Evolutionary conservation across 1,139 yeast species (phyloP), one percentile per base, ranked within the genome.

Genomic region (Kodamaea fungicola): DNA sequence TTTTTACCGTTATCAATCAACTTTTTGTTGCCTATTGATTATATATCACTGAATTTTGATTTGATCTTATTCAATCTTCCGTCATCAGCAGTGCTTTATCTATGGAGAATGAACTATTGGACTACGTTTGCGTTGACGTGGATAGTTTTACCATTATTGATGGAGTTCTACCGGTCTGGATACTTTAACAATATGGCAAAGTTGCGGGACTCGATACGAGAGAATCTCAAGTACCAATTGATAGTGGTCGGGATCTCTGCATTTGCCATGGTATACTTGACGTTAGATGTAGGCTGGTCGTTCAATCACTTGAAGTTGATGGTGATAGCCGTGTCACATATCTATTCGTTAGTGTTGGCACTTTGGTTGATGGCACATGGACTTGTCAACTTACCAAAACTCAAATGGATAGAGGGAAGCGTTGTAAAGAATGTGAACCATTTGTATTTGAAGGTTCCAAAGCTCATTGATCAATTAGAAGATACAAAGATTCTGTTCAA

Each of bases 291-390:
- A 7, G 88, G 90, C 3, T 67, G 85, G 34, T 67, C 77, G 3
- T 61, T 78, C 41, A 57, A 59, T 33, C 77, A 82, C 33, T 62
- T 86, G 52, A 83, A 82, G 54, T 71, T 82, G 34, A 71, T 86
- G 63, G 71, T 83, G 10, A 83, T 87, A 46, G 92, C 94, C 0
- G 53, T 85, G 22, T 78, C 94, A 1, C 94, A 87, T 55, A 79
- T 85, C n/a, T 87, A 86, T 55, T 77, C 95, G 0, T 69, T 87
- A 52, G 69, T 83, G 2, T 55, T 87, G 32, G 90, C 94, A 1
- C 67, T 85, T 23, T 86, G 94, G 94, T 64, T 87, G 39, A 80
- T 87, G 85, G 87, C 92, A 1, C 92, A 86, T 54, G 95, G 95
- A 0, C 59, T 86, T 38, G 76, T 84, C 19, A 72, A 74, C 37